Conservation (phyloP, 495 filamentous ascomycete genomes). For the Oleoguttula mirabilis region DNA sequence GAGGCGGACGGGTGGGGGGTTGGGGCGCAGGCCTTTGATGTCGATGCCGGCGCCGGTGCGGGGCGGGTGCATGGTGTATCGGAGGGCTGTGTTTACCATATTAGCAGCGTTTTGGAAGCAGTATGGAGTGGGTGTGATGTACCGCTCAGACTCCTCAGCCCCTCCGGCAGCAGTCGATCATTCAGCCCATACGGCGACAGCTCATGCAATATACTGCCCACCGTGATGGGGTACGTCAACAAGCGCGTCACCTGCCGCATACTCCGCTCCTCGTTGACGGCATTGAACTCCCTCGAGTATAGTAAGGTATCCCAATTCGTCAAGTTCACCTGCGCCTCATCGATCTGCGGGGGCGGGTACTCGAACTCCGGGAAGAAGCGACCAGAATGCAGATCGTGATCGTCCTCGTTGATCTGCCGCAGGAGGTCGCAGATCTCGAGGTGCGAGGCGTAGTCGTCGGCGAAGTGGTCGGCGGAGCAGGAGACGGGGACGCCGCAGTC, state of each 20-base stretch:
- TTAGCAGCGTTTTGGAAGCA: too few relatives aligned
- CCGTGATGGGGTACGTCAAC: slow-evolving; percentile 85
- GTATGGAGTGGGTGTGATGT: slow-evolving; percentile 72
- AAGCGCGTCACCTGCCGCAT: slow-evolving; percentile 85
- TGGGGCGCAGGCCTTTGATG: slow-evolving; percentile 67
- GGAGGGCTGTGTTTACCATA: slow-evolving; percentile 70
- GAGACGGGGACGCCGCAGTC: slow-evolving; percentile 92
- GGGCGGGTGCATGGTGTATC: slow-evolving; percentile 86
- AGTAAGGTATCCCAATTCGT: slow-evolving; percentile 96
- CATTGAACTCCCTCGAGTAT: slow-evolving; percentile 76
- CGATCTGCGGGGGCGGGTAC: slow-evolving; percentile 67
- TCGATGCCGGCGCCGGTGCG: slow-evolving; percentile 58
- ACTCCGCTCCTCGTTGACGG: slow-evolving; percentile 74
- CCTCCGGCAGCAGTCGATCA: slow-evolving; percentile 64
- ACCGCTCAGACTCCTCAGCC: slow-evolving; percentile 86
- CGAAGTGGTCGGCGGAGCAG: slow-evolving; percentile 88
- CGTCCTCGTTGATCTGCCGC: slow-evolving; percentile 90
- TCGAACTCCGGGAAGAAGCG: slow-evolving; percentile 89
- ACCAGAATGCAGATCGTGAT: slow-evolving; percentile 84
- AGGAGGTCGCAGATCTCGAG: slow-evolving; percentile 85
- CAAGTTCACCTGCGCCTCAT: slow-evolving; percentile 89
- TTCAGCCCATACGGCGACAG: slow-evolving; percentile 80
- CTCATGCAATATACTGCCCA: slow-evolving; percentile 84
- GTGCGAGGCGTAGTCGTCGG: slow-evolving; percentile 85
- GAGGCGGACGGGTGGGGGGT: slow-evolving; percentile 74